Base-by-base conservation (phyloP, 768 basidiomycete genomes). In the Termitomyces bulborhizus region DNA sequence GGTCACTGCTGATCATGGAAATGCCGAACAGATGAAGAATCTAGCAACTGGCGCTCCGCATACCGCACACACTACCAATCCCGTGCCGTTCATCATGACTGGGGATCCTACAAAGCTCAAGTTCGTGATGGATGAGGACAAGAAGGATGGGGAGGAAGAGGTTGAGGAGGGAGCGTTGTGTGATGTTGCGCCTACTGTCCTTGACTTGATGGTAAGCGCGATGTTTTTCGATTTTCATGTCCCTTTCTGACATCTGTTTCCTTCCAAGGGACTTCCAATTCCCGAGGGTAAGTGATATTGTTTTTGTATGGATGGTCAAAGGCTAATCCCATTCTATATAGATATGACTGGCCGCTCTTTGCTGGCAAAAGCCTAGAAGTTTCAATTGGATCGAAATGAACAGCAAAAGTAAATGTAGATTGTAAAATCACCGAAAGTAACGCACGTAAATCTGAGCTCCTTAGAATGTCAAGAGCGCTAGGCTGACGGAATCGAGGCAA, bases 11-110 rank as follows among this genome's bases (percentile, higher is more conserved):
- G 95, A 97, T 68, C 94, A 97, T 68, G 94, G 94, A 3, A 98
- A 98, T 66, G 94, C 93, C 41, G 93, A 96, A 70, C 90, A 94
- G 73, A 95, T 95, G 93, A 73, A 84, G 58, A 89, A 95, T 69
- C 76, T 78, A 3, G 80, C 85, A 60, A 94, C 91, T 0, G 90
- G 89, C 37, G 85, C 81, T 42, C 93, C 94, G 15, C 91, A 94
- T 69, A 97, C 93, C 9, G 89, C 90, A n/a, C 90, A 93, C 65
- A 91, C 89, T 39, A 91, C 88, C 55, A 95, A 93, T 71, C 78
- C 82, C 1, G 93, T 96, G 8, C 93, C 93, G 13, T 92, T 96
- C 76, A 93, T 96, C 63, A 84, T 93, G 73, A 84, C 86, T 6
- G 89, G 84, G 8, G 80, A 81, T 57, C 71, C 74, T 6, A 74